Evolutionary conservation across 164 flowering plant genomes (phyloP).

Genomic region (Vitis rotundifolia): DNA sequence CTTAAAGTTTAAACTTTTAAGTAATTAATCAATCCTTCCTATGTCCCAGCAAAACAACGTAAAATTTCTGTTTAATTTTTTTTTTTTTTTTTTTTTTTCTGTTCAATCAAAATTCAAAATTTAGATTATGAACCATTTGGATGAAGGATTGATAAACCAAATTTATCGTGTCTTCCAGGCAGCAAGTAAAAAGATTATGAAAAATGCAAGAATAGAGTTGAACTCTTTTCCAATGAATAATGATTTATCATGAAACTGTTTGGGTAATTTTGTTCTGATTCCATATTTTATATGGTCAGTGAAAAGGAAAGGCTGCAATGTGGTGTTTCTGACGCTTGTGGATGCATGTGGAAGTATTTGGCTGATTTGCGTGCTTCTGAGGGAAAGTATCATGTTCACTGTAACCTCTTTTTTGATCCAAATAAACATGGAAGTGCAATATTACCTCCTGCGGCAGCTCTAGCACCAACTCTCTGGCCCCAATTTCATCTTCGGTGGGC

Average conservation of each 20-base stretch:
- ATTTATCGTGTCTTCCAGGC: neutral
- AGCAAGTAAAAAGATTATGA: neutral
- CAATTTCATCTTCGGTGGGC: slow-evolving; percentile 98
- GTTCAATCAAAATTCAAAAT: too few relatives aligned
- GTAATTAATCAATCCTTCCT: too few relatives aligned
- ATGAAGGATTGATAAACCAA: neutral
- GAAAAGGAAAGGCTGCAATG: slow-evolving; percentile 88
- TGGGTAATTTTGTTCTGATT: slow-evolving; percentile 2
- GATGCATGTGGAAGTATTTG: slow-evolving; percentile 89
- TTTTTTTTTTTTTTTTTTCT: too few relatives aligned
- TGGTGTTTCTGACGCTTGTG: slow-evolving; percentile 68
- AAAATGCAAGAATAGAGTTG: neutral
- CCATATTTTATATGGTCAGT: slow-evolving; percentile 39
- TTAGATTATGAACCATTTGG: too few relatives aligned
- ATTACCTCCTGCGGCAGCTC: slow-evolving; percentile 94
- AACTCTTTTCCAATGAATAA: neutral
- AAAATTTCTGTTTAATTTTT: too few relatives aligned
- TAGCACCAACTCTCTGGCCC: slow-evolving; percentile 98
- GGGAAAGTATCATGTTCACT: slow-evolving; percentile 75
- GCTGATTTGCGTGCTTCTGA: slow-evolving; percentile 70
- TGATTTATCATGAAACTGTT: neutral
- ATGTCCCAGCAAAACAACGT: too few relatives aligned
- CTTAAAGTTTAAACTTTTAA: too few relatives aligned
- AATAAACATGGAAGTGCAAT: slow-evolving; percentile 59
- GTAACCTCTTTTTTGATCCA: slow-evolving; percentile 83